Conservation (phyloP, 495 filamentous ascomycete species). For the Penicillium robsamsonii region DNA sequence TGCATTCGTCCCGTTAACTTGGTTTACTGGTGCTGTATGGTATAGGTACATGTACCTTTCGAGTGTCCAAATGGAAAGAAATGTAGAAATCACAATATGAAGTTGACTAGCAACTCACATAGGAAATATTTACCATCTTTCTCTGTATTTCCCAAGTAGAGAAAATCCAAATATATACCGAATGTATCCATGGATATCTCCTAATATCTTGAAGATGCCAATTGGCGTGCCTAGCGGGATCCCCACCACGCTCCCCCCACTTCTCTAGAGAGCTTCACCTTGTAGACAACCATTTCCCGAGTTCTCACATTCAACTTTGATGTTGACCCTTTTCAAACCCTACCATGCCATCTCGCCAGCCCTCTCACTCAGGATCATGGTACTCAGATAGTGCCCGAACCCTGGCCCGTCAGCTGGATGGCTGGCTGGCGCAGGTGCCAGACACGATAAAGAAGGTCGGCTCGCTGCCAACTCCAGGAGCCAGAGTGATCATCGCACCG, state of each 20-base stretch:
- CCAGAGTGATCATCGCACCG: constrained; percentile 93
- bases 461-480: constrained; percentile 68
- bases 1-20: too few species aligned
- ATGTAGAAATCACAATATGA: too few species aligned
- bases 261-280: constrained; percentile 16
- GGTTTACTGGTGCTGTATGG: too few species aligned
- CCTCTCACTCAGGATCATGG: constrained; percentile 80
- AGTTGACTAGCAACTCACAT: too few species aligned
- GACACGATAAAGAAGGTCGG: constrained; percentile 54
- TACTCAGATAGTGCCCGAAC: constrained; percentile 61
- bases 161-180: too few species aligned
- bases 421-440: constrained; percentile 74
- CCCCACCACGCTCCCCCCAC: constrained; percentile 29
- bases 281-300: constrained; percentile 6
- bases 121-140: too few species aligned
- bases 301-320: constrained; percentile 6
- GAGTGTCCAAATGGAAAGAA: too few species aligned
- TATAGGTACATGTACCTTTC: too few species aligned
- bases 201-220: not conserved
- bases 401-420: constrained; percentile 71
- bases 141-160: too few species aligned
- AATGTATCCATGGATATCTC: too few species aligned
- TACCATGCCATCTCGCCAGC: constrained; percentile 60
- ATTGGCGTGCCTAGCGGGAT: constrained; percentile 14
- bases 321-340: not conserved